phyloP scores from a whole-genome alignment of 1,284 basidiomycete genomes.

The Moniliella sp. region DNA sequence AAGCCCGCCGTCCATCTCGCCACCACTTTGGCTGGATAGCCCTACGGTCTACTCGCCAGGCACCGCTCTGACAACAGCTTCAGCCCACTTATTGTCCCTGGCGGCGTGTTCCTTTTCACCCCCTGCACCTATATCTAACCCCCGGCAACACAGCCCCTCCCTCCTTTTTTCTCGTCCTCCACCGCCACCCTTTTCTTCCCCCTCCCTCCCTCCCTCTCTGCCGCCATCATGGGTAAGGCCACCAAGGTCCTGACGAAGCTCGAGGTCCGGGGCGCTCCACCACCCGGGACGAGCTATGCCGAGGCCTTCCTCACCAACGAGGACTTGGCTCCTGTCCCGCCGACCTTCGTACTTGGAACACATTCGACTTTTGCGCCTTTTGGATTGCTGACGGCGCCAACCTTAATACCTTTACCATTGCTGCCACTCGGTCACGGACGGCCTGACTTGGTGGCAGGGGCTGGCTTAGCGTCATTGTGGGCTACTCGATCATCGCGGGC shows the following conservation, averaged over 20 bases:
- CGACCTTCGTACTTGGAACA: not conserved
- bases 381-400: constrained; percentile 27
- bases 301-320: constrained; percentile 10
- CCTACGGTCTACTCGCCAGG: no score
- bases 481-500: constrained; percentile 50
- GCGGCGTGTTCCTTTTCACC: no score
- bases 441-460: constrained; percentile 21
- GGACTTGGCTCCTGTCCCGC: constrained; percentile 16
- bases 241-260: no score
- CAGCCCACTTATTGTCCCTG: no score
- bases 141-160: no score
- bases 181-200: not conserved
- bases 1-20: no score
- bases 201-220: not conserved
- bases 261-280: constrained; percentile 1
- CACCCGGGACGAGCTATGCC: not conserved
- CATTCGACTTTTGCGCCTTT: constrained; percentile 13
- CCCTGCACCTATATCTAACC: no score
- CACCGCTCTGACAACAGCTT: no score
- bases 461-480: constrained; percentile 36
- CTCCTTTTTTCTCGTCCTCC: not conserved
- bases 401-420: constrained; percentile 7
- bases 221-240: not conserved
- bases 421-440: constrained; percentile 4
- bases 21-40: no score